Base-by-base conservation (phyloP, 495 filamentous ascomycete species). In the Neurospora sp. region DNA sequence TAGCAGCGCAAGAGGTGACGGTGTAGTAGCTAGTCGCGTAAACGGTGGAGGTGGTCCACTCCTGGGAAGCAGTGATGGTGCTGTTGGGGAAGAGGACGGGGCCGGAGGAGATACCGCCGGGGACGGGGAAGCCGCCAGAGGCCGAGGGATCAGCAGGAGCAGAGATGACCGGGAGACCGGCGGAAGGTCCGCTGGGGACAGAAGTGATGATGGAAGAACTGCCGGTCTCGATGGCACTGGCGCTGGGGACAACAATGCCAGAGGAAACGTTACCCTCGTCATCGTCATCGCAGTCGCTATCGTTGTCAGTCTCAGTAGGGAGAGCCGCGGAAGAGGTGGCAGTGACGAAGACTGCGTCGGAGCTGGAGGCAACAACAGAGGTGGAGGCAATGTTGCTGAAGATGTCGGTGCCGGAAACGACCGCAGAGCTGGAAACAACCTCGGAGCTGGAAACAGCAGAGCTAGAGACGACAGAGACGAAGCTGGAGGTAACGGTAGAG, bases 121-220 rank as follows among this genome's bases (percentile, higher is more conserved):
- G 90, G 44, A 84, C 87, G 74, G 89, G 73, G n/a, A 88, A 78
- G 75, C 89, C 83, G 27, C 86, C 84, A 16, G 85, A 84, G 35
- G 88, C 88, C 27, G 86, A 83, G 2, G 88, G 84, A 70, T 83
- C 74, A 79, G 84, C 87, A 22, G 89, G 89, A 81, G 89, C 91
- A 76, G 88, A 85, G 14, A 89, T 91, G n/a, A 83, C 80, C 77
- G 85, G 89, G 20, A 90, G 82, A 59, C 89, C 90, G 37, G 86
- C 90, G 31, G 86, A 88, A 69, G 87, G 89, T 39, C 82, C 83
- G 45, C 80, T 74, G 6, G 53, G 42, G n/a, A 72, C 53, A 41
- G 72, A 70, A 38, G 40, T 71, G 68, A 71, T 70, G 16, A 20
- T 37, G 20, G 71, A 48, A 20, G 59, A 69, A 45, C 10, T 18